phyloP scores from a whole-genome alignment of 805 yeast genomes.

The Starmera caribaea region DNA sequence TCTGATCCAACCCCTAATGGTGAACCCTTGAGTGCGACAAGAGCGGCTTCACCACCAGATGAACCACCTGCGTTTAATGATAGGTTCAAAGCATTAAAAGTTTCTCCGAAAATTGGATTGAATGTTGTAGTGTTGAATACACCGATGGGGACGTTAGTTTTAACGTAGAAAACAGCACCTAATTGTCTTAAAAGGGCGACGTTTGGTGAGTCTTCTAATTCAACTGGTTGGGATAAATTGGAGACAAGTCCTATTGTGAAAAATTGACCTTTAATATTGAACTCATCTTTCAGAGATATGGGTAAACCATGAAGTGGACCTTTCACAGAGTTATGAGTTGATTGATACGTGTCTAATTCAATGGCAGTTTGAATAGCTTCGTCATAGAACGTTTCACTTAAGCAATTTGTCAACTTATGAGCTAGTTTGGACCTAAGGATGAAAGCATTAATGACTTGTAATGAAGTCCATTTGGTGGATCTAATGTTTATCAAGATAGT shows the following conservation, averaged over 20 bases:
- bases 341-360: constrained; percentile 37
- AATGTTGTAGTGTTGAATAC: constrained; percentile 35
- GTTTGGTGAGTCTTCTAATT: constrained; percentile 24
- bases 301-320: constrained; percentile 67
- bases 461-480: constrained; percentile 22
- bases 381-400: constrained; percentile 30
- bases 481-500: constrained; percentile 20
- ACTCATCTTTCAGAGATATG: constrained; percentile 40
- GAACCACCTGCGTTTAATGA: constrained; percentile 37
- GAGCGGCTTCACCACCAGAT: constrained; percentile 44
- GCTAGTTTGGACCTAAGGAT: constrained; percentile 45
- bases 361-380: constrained; percentile 46
- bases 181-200: constrained; percentile 27
- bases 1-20: constrained; percentile 42
- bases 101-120: constrained; percentile 33
- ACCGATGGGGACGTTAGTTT: constrained; percentile 41
- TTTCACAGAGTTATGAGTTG: constrained; percentile 33
- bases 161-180: constrained; percentile 43
- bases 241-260: constrained; percentile 37
- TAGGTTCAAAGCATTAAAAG: constrained; percentile 32
- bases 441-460: constrained; percentile 38
- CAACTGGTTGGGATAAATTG: constrained; percentile 23
- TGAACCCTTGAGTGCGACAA: constrained; percentile 31
- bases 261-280: constrained; percentile 30
- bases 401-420: constrained; percentile 33